Evolutionary conservation across 108 stramenopile genomes (phyloP), one percentile per base, ranked within the genome.

Genomic region (Stephanodiscus triporus): DNA sequence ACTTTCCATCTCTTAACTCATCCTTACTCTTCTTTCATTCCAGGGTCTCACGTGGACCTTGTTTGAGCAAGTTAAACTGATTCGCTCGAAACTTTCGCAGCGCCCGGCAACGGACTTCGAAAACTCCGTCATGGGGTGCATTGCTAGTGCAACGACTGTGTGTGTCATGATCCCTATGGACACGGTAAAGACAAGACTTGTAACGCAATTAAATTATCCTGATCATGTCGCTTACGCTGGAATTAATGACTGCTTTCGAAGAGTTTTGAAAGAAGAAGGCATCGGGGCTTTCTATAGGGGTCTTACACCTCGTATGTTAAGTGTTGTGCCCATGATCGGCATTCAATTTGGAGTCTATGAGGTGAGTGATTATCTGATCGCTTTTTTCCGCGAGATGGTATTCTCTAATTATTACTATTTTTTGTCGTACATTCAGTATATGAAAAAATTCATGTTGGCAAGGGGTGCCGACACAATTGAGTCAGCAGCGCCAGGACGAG

Each of bases 81-180:
- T 90, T n/a, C 81, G 75, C 37, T 51, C 74, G 2, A 72, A 47
- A 47, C 30, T 82, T 58, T 82, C 50, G 26, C 60, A 68, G 9
- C 87, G 91, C 49, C 85, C 82, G 9, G 94, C 97, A 6, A 82
- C 80, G 29, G 88, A 98, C 66, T 71, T 88, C 61, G 96, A 96
- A 83, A 98, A 99, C 70, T 90, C 97, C 23, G 85, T 96, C 69
- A 87, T 95, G 91, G 97, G 98, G 40, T 96, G 96, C 65, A 58
- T 95, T 62, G 97, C 97, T 2, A 93, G 95, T 75, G 93, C 96
- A 8, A 87, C 89, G 27, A 92, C 94, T n/a, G 97, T 98, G 6
- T 90, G 90, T 54, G 85, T 99, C 32, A 98, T 98, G 97, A 99
- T 98, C 60, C 98, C 98, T 3, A 87, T 99, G 90, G 98, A 99